Conservation (phyloP, 768 basidiomycete genomes). For the Suillus bovinus region DNA sequence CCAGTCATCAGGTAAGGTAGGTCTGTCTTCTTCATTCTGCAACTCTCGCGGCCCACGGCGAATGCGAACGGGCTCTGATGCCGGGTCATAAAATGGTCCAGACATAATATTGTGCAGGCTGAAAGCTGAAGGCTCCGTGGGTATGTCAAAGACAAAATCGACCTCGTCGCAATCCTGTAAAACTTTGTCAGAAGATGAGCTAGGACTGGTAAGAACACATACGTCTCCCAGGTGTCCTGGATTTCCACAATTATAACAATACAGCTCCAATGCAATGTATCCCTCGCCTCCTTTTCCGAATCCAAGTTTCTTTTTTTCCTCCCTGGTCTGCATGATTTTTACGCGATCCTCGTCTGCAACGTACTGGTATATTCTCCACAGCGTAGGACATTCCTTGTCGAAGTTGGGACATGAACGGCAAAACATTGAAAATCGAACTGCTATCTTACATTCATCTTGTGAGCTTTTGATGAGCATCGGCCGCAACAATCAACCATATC, state of each 20-base stretch:
- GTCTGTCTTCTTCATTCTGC: constrained; percentile 24
- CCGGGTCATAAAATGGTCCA: constrained; percentile 65
- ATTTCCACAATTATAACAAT: constrained; percentile 82
- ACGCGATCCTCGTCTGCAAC: constrained; percentile 53
- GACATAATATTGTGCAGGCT: constrained; percentile 56
- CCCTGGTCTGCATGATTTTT: constrained; percentile 45
- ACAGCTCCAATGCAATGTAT: constrained; percentile 70
- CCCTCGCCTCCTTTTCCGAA: constrained; percentile 78
- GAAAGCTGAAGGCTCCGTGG: constrained; percentile 66
- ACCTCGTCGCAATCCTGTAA: constrained; percentile 62
- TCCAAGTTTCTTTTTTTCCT: constrained; percentile 46
- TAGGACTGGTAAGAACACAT: constrained; percentile 28
- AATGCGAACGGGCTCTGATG: constrained; percentile 31
- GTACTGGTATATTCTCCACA: constrained; percentile 82
- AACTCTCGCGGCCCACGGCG: constrained; percentile 42
- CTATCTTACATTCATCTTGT: constrained; percentile 60
- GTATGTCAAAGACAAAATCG: constrained; percentile 40
- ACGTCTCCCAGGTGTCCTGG: constrained; percentile 81
- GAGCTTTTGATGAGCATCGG: constrained; percentile 64
- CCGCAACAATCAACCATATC: constrained; percentile 53
- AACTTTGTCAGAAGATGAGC: not conserved
- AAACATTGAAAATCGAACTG: not conserved
- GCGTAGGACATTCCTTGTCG: constrained; percentile 75
- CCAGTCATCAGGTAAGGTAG: constrained; percentile 43
- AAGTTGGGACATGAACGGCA: not conserved